Conservation (phyloP, 176 grass and related monocot genomes). For the Carex myosuroides region DNA sequence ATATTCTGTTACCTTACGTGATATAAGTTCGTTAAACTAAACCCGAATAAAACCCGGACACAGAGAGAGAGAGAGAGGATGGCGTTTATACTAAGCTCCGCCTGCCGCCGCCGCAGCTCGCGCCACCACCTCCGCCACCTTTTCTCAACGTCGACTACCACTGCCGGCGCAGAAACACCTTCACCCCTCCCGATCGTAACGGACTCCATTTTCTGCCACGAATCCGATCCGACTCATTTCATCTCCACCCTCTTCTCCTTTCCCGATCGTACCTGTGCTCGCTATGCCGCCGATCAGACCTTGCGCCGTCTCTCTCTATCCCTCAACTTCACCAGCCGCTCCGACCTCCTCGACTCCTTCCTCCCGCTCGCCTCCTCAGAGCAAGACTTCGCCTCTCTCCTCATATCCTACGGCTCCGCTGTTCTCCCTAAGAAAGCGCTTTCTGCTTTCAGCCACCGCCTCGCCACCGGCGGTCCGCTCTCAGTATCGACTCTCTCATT, state of each 20-base stretch:
- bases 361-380: slow-evolving; percentile 33
- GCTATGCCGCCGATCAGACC: slow-evolving; percentile 41
- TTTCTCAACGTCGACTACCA: slow-evolving; percentile 18
- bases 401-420: slow-evolving; percentile 51
- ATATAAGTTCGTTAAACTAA: too few relatives aligned
- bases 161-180: not conserved
- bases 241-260: slow-evolving; percentile 53
- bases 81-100: slow-evolving; percentile 7
- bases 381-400: slow-evolving; percentile 47
- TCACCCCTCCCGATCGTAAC: not conserved
- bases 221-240: slow-evolving; percentile 44
- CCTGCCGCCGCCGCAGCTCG: slow-evolving; percentile 28
- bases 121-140: not conserved
- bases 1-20: too few relatives aligned
- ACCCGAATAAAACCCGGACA: too few relatives aligned
- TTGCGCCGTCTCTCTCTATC: slow-evolving; percentile 52
- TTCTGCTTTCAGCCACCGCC: slow-evolving; percentile 35
- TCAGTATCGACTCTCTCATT: slow-evolving; percentile 40
- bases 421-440: slow-evolving; percentile 46
- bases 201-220: slow-evolving; percentile 39
- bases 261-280: slow-evolving; percentile 27
- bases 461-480: slow-evolving; percentile 2
- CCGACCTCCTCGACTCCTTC: slow-evolving; percentile 43
- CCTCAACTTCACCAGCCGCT: slow-evolving; percentile 32
- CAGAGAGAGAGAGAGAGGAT: not conserved